Evolutionary conservation across 805 yeast genomes (phyloP).

Genomic region (Candida saitoana): DNA sequence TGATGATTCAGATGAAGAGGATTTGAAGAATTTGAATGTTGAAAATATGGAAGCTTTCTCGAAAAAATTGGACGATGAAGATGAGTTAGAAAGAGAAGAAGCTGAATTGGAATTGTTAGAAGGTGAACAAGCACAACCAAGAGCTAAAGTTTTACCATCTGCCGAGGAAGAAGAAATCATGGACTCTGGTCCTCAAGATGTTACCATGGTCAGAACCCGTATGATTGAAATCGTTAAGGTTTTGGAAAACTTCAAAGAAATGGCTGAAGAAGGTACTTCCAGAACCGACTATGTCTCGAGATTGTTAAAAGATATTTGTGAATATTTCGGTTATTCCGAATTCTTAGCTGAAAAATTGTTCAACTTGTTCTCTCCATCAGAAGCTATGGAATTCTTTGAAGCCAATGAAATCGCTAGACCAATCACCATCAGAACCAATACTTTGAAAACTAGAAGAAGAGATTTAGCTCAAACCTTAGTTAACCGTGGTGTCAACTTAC

Average conservation of each 20-base stretch:
- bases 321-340: conserved; percentile 89
- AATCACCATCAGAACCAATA: conserved; percentile 94
- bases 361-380: conserved; percentile 87
- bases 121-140: conserved; percentile 58
- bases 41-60: conserved; percentile 81
- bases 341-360: conserved; percentile 92
- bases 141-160: conserved; percentile 74
- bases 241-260: conserved; percentile 77
- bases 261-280: conserved; percentile 82
- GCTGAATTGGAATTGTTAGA: conserved; percentile 55
- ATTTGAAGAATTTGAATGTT: conserved; percentile 66
- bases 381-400: conserved; percentile 97
- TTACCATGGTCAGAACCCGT: conserved; percentile 82
- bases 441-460: conserved; percentile 89
- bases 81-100: conserved; percentile 46
- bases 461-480: conserved; percentile 93
- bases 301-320: conserved; percentile 79
- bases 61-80: conserved; percentile 55
- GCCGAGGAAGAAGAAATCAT: conserved; percentile 52
- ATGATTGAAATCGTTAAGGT: conserved; percentile 95
- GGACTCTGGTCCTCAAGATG: conserved; percentile 59
- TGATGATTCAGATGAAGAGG: conserved; percentile 45
- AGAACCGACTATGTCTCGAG: conserved; percentile 80
- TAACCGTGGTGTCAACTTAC: conserved; percentile 94
- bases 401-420: conserved; percentile 98